Conservation (phyloP, 2,329 filamentous ascomycete species). For the Claviceps arundinis region DNA sequence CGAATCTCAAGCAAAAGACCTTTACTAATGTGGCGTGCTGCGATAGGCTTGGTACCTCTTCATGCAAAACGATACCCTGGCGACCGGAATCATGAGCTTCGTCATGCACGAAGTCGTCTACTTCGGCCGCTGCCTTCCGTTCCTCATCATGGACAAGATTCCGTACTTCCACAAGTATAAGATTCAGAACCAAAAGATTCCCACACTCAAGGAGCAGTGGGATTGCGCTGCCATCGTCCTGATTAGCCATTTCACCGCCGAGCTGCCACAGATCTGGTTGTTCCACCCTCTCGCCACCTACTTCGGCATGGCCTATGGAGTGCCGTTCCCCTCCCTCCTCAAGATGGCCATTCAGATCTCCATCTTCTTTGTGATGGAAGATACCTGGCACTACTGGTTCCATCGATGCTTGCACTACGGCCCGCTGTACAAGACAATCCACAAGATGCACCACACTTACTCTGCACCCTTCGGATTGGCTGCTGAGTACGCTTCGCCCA, state of each 20-base stretch:
- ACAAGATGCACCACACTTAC: slow-evolving; percentile 99
- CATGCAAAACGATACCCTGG: slow-evolving; percentile 95
- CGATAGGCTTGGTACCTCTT: slow-evolving; percentile 76
- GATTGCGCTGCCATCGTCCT: slow-evolving; percentile 87
- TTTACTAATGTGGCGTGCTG: not conserved
- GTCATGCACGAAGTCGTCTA: slow-evolving; percentile 88
- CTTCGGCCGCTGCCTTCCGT: slow-evolving; percentile 82
- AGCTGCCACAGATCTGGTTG: slow-evolving; percentile 96
- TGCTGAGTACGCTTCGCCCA: slow-evolving; percentile 93
- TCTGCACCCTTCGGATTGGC: slow-evolving; percentile 93
- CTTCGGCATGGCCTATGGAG: slow-evolving; percentile 75
- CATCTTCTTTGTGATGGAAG: slow-evolving; percentile 90
- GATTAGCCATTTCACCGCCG: slow-evolving; percentile 91
- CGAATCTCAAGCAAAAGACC: not conserved
- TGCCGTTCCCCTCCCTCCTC: slow-evolving; percentile 75
- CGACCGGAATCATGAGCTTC: slow-evolving; percentile 96
- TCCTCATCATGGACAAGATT: slow-evolving; percentile 82
- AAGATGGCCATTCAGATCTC: slow-evolving; percentile 87
- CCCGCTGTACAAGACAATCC: slow-evolving; percentile 87
- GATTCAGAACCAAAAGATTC: slow-evolving; percentile 81
- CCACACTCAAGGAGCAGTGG: slow-evolving; percentile 87
- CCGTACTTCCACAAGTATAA: slow-evolving; percentile 88
- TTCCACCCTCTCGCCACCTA: slow-evolving; percentile 95
- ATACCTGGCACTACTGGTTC: slow-evolving; percentile 96
- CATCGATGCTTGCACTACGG: slow-evolving; percentile 91